These are phyloP conservation scores for Claviceps lovelessii DNA, from an alignment of 2,329 filamentous ascomycete genomes.

Conservation along the genomic window DNA sequence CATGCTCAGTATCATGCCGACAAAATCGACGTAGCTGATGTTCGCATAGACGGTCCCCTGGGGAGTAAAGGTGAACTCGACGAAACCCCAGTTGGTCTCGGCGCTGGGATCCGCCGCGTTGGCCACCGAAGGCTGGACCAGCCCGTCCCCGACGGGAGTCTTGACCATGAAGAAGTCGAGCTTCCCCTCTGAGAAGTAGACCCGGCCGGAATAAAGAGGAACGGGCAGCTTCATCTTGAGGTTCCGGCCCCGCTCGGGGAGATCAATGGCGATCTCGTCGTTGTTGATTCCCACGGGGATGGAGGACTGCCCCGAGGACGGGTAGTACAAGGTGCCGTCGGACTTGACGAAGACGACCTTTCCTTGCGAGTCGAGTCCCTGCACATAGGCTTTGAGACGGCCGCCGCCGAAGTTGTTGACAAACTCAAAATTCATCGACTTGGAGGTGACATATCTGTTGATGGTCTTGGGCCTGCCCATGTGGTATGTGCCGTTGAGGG, in stretches of 20 bases:
- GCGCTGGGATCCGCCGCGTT: constrained; percentile 29
- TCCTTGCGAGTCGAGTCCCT: constrained; percentile 25
- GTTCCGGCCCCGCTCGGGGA: constrained; percentile 23
- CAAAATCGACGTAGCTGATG: constrained; percentile 37
- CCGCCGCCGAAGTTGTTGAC: constrained; percentile 29
- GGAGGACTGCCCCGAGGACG: constrained; percentile 20
- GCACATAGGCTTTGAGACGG: constrained; percentile 30
- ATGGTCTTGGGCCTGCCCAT: constrained; percentile 5
- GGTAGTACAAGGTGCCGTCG: constrained; percentile 28
- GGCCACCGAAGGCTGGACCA: constrained; percentile 35
- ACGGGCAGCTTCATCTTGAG: constrained; percentile 26
- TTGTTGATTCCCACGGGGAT: constrained; percentile 22
- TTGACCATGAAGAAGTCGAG: constrained; percentile 29
- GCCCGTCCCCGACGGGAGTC: constrained; percentile 15
- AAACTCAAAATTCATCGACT: constrained; percentile 17
- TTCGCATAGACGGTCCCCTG: constrained; percentile 29
- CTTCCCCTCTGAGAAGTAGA: constrained; percentile 30
- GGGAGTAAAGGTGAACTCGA: constrained; percentile 31
- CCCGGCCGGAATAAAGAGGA: constrained; percentile 25
- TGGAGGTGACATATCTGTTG: neutral
- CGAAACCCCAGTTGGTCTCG: constrained; percentile 33
- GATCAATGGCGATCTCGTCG: constrained; percentile 27
- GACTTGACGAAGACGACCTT: constrained; percentile 28
- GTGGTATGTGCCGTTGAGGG: constrained; percentile 24
- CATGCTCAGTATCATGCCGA: constrained; percentile 38